Conservation (phyloP, 2,329 filamentous ascomycete genomes). For the Phoma sp. region DNA sequence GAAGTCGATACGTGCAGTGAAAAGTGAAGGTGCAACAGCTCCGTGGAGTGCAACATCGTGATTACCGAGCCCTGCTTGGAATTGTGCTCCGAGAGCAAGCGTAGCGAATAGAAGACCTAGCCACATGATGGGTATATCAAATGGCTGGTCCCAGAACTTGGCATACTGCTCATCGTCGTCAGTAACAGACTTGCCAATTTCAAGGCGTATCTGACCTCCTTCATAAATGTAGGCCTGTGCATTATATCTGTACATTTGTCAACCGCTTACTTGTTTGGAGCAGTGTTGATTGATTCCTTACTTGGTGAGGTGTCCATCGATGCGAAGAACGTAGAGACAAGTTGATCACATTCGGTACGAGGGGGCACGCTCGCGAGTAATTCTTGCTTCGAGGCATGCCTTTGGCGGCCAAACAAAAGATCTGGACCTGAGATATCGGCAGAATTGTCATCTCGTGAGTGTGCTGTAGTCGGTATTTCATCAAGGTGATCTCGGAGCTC, state of each 20-base stretch:
- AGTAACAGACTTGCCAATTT: background rate
- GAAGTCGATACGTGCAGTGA: slow-evolving; percentile 32
- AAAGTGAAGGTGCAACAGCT: slow-evolving; percentile 20
- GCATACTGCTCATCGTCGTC: slow-evolving; percentile 44
- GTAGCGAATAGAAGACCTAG: slow-evolving; percentile 53
- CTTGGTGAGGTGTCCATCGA: slow-evolving; percentile 37
- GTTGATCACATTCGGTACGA: slow-evolving; percentile 31
- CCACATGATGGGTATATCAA: slow-evolving; percentile 50
- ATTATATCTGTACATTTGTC: slow-evolving; percentile 26
- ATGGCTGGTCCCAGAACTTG: slow-evolving; percentile 52
- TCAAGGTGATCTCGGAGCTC: slow-evolving; percentile 43
- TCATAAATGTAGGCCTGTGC: slow-evolving; percentile 39
- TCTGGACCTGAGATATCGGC: slow-evolving; percentile 34
- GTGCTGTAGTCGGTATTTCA: slow-evolving; percentile 32
- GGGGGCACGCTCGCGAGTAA: slow-evolving; percentile 30
- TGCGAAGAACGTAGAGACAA: slow-evolving; percentile 34
- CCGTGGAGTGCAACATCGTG: slow-evolving; percentile 6
- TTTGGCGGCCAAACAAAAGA: slow-evolving; percentile 37
- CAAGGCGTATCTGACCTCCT: slow-evolving; percentile 22
- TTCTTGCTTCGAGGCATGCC: slow-evolving; percentile 37
- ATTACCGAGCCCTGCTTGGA: slow-evolving; percentile 26
- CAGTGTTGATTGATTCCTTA: slow-evolving; percentile 11
- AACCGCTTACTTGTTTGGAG: background rate
- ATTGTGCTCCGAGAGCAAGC: slow-evolving; percentile 39
- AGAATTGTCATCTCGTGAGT: slow-evolving; percentile 18